Evolutionary conservation across 1,139 yeast genomes (phyloP).

Genomic region (Sugiyamaella novakii): DNA sequence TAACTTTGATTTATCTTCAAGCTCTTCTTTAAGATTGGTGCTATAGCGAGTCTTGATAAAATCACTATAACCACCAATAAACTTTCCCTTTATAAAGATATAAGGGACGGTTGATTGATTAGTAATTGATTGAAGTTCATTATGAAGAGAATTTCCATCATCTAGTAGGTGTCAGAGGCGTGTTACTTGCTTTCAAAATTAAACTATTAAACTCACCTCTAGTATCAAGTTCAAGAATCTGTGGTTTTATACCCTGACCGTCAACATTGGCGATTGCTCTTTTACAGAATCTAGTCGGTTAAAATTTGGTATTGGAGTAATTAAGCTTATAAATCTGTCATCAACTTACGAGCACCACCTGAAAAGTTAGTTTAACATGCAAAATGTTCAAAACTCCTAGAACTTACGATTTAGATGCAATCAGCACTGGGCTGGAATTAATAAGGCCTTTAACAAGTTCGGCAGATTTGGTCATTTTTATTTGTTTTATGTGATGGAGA

Average conservation of each 20-base stretch:
- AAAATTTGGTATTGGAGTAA: too few relatives aligned
- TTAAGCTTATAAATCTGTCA: not conserved
- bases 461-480: constrained; percentile 14
- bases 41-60: constrained; percentile 15
- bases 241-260: constrained; percentile 27
- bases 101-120: constrained; percentile 29
- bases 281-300: constrained; percentile 15
- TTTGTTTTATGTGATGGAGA: not conserved
- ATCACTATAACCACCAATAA: constrained; percentile 28
- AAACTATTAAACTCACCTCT: constrained; percentile 26
- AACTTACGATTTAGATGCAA: constrained; percentile 18
- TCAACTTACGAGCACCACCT: constrained; percentile 18
- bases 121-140: constrained; percentile 26
- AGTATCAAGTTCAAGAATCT: constrained; percentile 31
- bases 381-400: not conserved
- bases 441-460: constrained; percentile 14
- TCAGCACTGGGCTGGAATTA: constrained; percentile 10
- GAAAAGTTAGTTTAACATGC: constrained; percentile 7
- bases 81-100: constrained; percentile 29
- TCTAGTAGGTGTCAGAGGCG: constrained; percentile 19
- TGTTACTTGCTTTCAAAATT: too few relatives aligned
- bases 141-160: constrained; percentile 25
- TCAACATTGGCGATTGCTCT: constrained; percentile 19
- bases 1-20: too few relatives aligned
- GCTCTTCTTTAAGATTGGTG: constrained; percentile 16